Base-by-base conservation (phyloP, 805 yeast species). In the Wickerhamiella siamensis region DNA sequence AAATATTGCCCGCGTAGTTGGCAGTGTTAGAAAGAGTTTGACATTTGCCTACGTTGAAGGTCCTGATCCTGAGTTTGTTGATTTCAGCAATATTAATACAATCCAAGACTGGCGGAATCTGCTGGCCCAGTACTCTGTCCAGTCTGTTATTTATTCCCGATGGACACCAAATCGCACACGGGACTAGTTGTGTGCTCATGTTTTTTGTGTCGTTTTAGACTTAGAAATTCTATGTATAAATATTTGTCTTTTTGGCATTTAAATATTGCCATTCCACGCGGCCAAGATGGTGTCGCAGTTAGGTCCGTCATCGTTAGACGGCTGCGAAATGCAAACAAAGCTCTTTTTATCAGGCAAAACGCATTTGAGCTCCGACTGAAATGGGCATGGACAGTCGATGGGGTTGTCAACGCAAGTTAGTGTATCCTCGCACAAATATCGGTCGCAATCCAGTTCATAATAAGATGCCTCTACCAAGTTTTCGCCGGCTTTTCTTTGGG, bases 151-250 rank as follows among this genome's bases (percentile, higher is more conserved):
- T 2, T 76, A 79, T 56, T 72, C 73, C 51, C 70, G 97, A 49
- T 88, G 95, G 95, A 70, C 81, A 0, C 88, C 96, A 4, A 76
- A 80, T 45, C 70, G 80, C 51, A 83, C 83, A 47, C 69, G 96
- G 51, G 94, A 83, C 54, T 87, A 44, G 27, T 20, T 4, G 24
- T 4, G 9, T 9, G 4, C 15, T 31, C 4, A 5, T 4, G 15
- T n/a, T 24, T 12, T 8, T 24, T 24, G 29, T 24, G 10, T 24
- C 29, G 29, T 24, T 24, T 24, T 24, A 24, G 29, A 8, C 12
- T 8, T 24, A 8, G 29, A 8, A 8, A 24, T 31, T 12, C 18
- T 33, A 33, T 14, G 4, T 17, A 18, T 35, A 21, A 21, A n/a
- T 15, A n/a, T 27, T 20, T 17, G 16, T 15, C 14, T 16, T n/a